A percentile compares a stretch with the other conserved stretches of the same genome.
Evolutionary conservation across 768 basidiomycete species (phyloP).

Genomic region (Tephrocybe sp.): DNA sequence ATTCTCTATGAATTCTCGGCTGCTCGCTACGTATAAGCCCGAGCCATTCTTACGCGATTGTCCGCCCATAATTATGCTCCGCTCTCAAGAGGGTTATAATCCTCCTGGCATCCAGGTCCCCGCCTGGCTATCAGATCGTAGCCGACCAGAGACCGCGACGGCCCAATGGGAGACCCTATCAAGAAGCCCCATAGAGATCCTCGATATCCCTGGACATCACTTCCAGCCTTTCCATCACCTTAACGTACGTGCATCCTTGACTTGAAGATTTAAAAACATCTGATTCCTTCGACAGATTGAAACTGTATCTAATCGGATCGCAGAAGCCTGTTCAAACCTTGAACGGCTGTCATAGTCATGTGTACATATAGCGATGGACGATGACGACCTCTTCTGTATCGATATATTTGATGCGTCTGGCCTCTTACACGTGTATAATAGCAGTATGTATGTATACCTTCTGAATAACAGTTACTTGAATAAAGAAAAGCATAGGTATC

Average conservation of each 20-base stretch:
- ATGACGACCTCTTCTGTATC: too few relatives aligned
- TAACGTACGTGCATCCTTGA: constrained; percentile 37
- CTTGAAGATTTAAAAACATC: not conserved
- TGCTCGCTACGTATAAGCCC: constrained; percentile 48
- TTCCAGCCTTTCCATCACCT: constrained; percentile 51
- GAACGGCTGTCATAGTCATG: not conserved
- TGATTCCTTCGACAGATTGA: constrained; percentile 21
- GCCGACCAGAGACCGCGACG: constrained; percentile 26
- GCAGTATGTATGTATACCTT: too few relatives aligned
- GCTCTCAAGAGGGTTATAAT: constrained; percentile 47
- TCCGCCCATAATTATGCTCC: constrained; percentile 46
- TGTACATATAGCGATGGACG: too few relatives aligned
- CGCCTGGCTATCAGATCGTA: constrained; percentile 50
- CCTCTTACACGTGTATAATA: too few relatives aligned
- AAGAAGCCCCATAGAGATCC: constrained; percentile 32
- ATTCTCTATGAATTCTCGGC: constrained; percentile 43
- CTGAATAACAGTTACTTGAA: too few relatives aligned
- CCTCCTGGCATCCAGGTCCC: constrained; percentile 37
- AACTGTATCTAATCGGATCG: constrained; percentile 27
- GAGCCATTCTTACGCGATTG: constrained; percentile 16
- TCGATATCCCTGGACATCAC: constrained; percentile 66
- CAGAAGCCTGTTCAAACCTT: constrained; percentile 24
- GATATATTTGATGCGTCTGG: too few relatives aligned
- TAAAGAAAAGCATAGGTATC: too few relatives aligned
- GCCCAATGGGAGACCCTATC: constrained; percentile 48